phyloP scores from a whole-genome alignment of 2,329 filamentous ascomycete species.

The Gnomoniopsis smithogilvyi region DNA sequence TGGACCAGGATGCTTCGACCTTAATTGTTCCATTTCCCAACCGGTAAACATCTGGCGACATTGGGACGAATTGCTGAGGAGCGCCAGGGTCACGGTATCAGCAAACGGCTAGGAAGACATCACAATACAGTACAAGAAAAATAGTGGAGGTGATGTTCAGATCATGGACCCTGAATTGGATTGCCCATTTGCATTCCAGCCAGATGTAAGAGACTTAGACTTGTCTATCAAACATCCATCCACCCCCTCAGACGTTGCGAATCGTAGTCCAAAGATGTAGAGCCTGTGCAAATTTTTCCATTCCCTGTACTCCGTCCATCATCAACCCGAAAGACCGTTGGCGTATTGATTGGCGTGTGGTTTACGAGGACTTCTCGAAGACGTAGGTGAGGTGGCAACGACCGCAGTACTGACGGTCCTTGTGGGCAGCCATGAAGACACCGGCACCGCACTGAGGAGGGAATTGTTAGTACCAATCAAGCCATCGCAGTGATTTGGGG shows the following conservation, averaged over 20 bases:
- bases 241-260: conserved; percentile 1
- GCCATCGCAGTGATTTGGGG: background rate
- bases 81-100: too few species aligned
- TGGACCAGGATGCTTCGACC: too few species aligned
- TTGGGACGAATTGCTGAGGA: too few species aligned
- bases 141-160: background rate
- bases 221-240: conserved; percentile 9
- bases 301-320: conserved; percentile 16
- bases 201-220: conserved; percentile 12
- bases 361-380: conserved; percentile 62
- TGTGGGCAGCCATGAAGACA: conserved; percentile 99
- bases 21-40: too few species aligned
- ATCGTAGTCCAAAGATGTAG: conserved; percentile 5
- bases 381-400: conserved; percentile 72
- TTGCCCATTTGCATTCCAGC: conserved; percentile 9
- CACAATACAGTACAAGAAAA: too few species aligned
- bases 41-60: too few species aligned
- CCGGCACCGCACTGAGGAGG: conserved; percentile 83
- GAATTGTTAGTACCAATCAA: conserved; percentile 30
- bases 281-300: conserved; percentile 11
- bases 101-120: too few species aligned
- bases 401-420: conserved; percentile 97
- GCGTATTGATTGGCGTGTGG: conserved; percentile 3
- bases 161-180: conserved; percentile 8
- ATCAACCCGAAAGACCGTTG: conserved; percentile 11